phyloP scores from a whole-genome alignment of 805 yeast species.

The Candida namnaoensis region DNA sequence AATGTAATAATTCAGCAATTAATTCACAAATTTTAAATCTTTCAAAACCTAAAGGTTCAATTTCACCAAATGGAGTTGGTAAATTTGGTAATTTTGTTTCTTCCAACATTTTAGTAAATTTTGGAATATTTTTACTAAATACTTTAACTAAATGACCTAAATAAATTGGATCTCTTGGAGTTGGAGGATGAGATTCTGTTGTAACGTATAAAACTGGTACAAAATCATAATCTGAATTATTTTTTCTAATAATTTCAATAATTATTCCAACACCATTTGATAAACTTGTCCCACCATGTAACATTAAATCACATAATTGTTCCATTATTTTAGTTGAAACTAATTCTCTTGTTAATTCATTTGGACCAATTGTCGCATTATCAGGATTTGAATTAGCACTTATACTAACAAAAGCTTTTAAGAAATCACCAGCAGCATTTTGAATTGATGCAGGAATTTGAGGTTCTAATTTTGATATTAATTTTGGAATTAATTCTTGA shows the following conservation, averaged over 20 bases:
- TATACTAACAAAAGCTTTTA: constrained; percentile 88
- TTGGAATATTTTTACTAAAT: constrained; percentile 67
- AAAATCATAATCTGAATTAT: constrained; percentile 90
- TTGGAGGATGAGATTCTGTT: constrained; percentile 85
- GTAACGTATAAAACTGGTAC: constrained; percentile 80
- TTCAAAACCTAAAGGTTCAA: constrained; percentile 82
- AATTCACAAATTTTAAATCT: constrained; percentile 86
- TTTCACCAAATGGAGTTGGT: constrained; percentile 56
- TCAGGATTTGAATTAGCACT: constrained; percentile 89
- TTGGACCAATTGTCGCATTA: constrained; percentile 91
- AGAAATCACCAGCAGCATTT: constrained; percentile 90
- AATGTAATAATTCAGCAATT: constrained; percentile 89
- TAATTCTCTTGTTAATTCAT: constrained; percentile 83
- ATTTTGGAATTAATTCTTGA: constrained; percentile 65
- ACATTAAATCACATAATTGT: constrained; percentile 67
- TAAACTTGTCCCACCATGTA: constrained; percentile 77
- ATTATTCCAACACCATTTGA: constrained; percentile 93
- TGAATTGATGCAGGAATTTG: constrained; percentile 64
- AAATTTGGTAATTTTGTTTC: constrained; percentile 27
- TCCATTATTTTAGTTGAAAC: constrained; percentile 68
- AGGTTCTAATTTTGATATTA: constrained; percentile 66
- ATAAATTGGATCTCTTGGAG: constrained; percentile 86
- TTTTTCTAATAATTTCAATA: constrained; percentile 89
- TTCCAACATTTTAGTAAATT: constrained; percentile 54
- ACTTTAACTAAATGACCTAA: constrained; percentile 76